Conservation (phyloP, 1,284 basidiomycete species). For the Rhodotorula sp. region DNA sequence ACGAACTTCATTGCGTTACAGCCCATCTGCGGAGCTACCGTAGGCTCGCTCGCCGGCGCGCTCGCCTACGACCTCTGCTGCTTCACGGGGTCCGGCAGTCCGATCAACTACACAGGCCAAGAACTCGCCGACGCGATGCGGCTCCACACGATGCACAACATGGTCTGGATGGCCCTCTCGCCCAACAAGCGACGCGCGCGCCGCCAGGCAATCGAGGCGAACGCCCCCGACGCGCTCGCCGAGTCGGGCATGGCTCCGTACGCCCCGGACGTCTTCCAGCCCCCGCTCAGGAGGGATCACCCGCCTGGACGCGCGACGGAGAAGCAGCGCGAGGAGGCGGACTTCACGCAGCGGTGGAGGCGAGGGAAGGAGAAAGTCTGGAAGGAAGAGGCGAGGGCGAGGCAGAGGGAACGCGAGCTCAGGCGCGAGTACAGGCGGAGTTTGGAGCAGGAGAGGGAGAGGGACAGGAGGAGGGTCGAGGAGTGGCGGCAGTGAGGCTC, state of each 20-base stretch:
- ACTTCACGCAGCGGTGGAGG: slow-evolving; percentile 5
- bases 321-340: slow-evolving; percentile 8
- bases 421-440: not conserved
- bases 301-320: slow-evolving; percentile 4
- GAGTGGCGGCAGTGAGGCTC: not conserved
- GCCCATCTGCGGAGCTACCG: slow-evolving; percentile 36
- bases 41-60: slow-evolving; percentile 31
- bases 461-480: not conserved
- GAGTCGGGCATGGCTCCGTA: slow-evolving; percentile 9
- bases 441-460: slow-evolving; percentile 1
- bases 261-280: not conserved
- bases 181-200: slow-evolving; percentile 6
- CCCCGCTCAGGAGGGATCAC: not conserved
- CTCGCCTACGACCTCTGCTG: slow-evolving; percentile 40
- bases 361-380: not conserved
- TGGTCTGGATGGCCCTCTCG: slow-evolving; percentile 16
- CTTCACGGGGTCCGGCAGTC: slow-evolving; percentile 36
- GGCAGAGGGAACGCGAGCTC: not conserved
- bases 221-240: not conserved
- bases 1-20: not conserved
- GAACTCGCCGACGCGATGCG: slow-evolving; percentile 21
- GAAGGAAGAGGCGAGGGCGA: slow-evolving; percentile 4
- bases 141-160: slow-evolving; percentile 19
- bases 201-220: not conserved
- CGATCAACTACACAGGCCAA: slow-evolving; percentile 22